These are phyloP conservation scores for Xerophyta viscosa DNA, from an alignment of 106 monocot genomes.

Conservation along the genomic window DNA sequence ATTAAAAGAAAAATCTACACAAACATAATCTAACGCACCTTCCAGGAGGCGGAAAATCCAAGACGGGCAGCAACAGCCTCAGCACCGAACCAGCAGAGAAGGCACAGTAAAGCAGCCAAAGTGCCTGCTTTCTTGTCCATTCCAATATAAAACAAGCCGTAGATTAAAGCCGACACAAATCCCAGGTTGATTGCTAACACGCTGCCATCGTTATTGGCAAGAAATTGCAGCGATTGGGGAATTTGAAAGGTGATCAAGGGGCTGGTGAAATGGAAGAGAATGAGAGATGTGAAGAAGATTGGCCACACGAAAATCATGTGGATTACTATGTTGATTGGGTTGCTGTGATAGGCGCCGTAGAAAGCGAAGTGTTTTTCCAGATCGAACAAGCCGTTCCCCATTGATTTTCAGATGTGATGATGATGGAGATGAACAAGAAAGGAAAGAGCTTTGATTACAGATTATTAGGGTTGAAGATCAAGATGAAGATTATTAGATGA, in stretches of 20 bases:
- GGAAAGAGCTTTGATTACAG: too few relatives aligned
- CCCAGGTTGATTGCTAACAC: slow-evolving; percentile 28
- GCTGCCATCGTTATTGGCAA: too few relatives aligned
- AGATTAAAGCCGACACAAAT: slow-evolving; percentile 26
- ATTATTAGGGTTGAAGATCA: too few relatives aligned
- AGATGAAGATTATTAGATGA: too few relatives aligned
- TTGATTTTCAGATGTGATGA: too few relatives aligned
- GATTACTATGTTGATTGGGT: slow-evolving; percentile 50
- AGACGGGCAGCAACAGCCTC: slow-evolving; percentile 18
- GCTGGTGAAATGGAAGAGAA: slow-evolving; percentile 68
- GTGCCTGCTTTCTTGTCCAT: slow-evolving; percentile 55
- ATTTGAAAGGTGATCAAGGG: slow-evolving; percentile 24
- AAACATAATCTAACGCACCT: too few relatives aligned
- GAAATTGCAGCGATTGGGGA: slow-evolving; percentile 2
- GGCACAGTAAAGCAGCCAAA: slow-evolving; percentile 38
- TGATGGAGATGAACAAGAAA: too few relatives aligned
- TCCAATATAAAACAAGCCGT: slow-evolving; percentile 30
- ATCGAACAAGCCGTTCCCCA: slow-evolving; percentile 50
- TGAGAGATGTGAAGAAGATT: too few relatives aligned
- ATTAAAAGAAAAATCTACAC: neutral
- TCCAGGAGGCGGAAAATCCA: slow-evolving; percentile 54
- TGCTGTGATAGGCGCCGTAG: slow-evolving; percentile 91
- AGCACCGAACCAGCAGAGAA: slow-evolving; percentile 49
- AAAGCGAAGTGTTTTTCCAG: too few relatives aligned
- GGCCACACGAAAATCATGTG: slow-evolving; percentile 94